phyloP scores from a whole-genome alignment of 176 grass and related monocot genomes.

The Carex kokanica region DNA sequence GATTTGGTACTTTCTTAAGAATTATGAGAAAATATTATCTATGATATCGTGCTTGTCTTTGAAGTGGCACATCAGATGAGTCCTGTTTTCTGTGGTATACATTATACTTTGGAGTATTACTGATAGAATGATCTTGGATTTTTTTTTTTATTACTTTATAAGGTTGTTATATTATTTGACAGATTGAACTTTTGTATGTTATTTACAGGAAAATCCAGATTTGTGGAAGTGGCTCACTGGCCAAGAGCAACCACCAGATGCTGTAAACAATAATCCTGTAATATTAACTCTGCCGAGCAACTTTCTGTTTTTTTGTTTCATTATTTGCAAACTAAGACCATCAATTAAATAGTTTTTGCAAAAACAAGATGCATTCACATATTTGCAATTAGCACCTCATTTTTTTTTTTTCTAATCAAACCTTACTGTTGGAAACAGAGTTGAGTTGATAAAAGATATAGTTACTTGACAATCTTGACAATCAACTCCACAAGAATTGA shows the following conservation, averaged over 20 bases:
- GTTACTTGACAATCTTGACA: background rate
- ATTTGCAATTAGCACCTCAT: background rate
- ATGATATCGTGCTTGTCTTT: background rate
- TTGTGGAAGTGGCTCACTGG: conserved; percentile 92
- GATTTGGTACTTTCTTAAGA: background rate
- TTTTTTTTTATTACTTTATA: background rate
- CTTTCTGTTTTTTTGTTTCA: background rate
- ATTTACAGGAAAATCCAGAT: conserved; percentile 89
- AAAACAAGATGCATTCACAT: background rate
- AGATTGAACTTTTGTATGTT: conserved; percentile 5
- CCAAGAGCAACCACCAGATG: conserved; percentile 76
- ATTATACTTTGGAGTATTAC: background rate
- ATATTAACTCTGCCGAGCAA: background rate
- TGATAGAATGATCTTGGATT: background rate
- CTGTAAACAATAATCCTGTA: conserved; percentile 63
- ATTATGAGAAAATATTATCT: background rate
- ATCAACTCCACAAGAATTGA: background rate
- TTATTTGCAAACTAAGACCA: background rate
- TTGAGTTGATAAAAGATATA: background rate
- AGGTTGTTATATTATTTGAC: background rate
- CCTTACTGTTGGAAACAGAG: conserved; percentile 1
- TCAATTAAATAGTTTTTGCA: background rate
- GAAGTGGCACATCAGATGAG: background rate
- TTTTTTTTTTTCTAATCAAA: background rate
- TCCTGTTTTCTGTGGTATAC: background rate